These are phyloP conservation scores for Candida insectorum DNA, from an alignment of 805 yeast species.

Conservation along the genomic window DNA sequence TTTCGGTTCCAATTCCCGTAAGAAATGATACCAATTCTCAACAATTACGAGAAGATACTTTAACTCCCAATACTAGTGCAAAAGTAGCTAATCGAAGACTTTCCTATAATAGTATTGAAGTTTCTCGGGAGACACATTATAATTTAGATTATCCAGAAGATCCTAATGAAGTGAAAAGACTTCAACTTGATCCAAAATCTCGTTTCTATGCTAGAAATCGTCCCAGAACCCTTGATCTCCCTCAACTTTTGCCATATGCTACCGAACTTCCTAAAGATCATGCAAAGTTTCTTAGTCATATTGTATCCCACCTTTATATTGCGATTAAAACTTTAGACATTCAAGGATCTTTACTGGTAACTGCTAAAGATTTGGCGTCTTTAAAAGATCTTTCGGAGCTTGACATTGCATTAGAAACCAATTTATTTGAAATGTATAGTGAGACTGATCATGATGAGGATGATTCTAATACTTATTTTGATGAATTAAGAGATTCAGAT, in stretches of 20 bases:
- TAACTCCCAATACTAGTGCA: slow-evolving; percentile 22
- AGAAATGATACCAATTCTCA: not conserved
- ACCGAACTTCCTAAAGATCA: slow-evolving; percentile 68
- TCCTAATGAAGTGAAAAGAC: slow-evolving; percentile 20
- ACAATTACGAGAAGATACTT: slow-evolving; percentile 9
- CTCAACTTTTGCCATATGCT: slow-evolving; percentile 63
- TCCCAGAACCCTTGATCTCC: slow-evolving; percentile 41
- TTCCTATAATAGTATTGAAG: slow-evolving; percentile 27
- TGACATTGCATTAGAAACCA: slow-evolving; percentile 54
- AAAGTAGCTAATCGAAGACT: slow-evolving; percentile 24
- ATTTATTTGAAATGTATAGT: slow-evolving; percentile 36
- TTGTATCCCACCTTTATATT: slow-evolving; percentile 74
- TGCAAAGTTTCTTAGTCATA: slow-evolving; percentile 70
- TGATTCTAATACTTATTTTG: slow-evolving; percentile 16
- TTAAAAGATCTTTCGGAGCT: slow-evolving; percentile 32
- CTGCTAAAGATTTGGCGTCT: slow-evolving; percentile 62
- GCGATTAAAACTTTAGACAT: slow-evolving; percentile 74
- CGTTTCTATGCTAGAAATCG: slow-evolving; percentile 35
- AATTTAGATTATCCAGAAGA: slow-evolving; percentile 52
- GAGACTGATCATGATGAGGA: slow-evolving; percentile 11
- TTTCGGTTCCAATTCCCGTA: no score
- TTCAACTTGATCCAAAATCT: slow-evolving; percentile 32
- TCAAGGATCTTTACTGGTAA: slow-evolving; percentile 63
- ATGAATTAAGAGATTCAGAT: slow-evolving; percentile 14
- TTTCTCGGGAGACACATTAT: slow-evolving; percentile 35